Conservation (phyloP, 371 early-diverging fungal genomes). For the Saksenaea vasiformis region DNA sequence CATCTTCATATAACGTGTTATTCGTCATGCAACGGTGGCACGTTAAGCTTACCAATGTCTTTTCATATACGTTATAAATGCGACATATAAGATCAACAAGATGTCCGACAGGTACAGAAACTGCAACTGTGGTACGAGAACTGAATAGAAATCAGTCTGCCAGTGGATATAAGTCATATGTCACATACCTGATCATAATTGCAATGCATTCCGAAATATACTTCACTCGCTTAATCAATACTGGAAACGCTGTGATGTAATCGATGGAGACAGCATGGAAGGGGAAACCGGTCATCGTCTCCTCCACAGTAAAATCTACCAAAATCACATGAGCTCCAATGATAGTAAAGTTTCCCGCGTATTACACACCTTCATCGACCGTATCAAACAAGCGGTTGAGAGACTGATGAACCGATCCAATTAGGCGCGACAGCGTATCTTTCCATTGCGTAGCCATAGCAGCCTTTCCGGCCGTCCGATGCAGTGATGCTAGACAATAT, state of each 20-base stretch:
- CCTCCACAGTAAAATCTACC: conserved; percentile 25
- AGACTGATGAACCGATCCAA: conserved; percentile 54
- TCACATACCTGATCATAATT: conserved; percentile 40
- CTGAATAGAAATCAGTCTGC: conserved; percentile 19
- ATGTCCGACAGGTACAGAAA: conserved; percentile 45
- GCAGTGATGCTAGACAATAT: conserved; percentile 47
- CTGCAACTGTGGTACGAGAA: conserved; percentile 26
- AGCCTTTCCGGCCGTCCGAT: conserved; percentile 46
- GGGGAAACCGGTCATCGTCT: conserved; percentile 25
- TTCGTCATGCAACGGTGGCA: background rate
- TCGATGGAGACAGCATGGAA: conserved; percentile 32
- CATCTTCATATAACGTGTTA: conserved; percentile 14
- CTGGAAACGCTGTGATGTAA: conserved; percentile 42
- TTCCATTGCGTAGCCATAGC: conserved; percentile 53
- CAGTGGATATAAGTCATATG: background rate
- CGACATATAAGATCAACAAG: conserved; percentile 48
- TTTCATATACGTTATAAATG: conserved; percentile 48
- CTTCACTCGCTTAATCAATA: conserved; percentile 37
- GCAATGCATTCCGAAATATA: conserved; percentile 36
- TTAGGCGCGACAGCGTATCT: conserved; percentile 37
- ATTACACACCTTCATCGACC: conserved; percentile 58
- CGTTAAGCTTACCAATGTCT: conserved; percentile 37
- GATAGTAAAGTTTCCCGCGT: background rate
- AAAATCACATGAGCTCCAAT: background rate
- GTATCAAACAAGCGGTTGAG: conserved; percentile 56